Percentiles rank a stretch among this genome's conserved stretches.
Evolutionary conservation across 345 rosid genomes (phyloP).

Genomic region (Luvunga scandens): DNA sequence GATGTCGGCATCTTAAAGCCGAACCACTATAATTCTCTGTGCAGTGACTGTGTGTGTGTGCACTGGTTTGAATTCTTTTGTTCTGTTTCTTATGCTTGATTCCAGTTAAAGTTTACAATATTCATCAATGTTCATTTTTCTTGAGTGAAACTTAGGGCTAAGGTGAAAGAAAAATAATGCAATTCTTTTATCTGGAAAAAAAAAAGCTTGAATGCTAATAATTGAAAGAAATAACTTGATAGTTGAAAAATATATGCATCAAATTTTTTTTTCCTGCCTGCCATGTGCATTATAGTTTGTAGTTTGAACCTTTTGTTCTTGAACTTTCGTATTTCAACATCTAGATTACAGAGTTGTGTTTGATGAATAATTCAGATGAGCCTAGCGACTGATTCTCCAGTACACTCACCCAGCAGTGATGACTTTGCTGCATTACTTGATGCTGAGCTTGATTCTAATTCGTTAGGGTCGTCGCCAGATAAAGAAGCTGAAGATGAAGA

Average conservation of each 20-base stretch:
- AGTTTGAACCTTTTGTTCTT: neutral
- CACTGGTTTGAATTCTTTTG: no score
- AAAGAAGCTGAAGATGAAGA: constrained; percentile 30
- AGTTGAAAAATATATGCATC: neutral
- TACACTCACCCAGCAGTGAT: constrained; percentile 75
- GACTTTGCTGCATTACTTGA: constrained; percentile 77
- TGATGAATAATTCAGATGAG: constrained; percentile 55
- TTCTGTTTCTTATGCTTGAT: no score
- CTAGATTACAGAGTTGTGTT: neutral
- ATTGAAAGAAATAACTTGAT: neutral
- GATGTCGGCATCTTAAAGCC: no score
- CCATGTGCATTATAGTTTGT: neutral
- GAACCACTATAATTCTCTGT: no score
- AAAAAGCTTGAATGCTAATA: no score
- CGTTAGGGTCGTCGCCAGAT: constrained; percentile 34
- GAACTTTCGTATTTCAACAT: neutral
- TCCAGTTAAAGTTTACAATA: no score
- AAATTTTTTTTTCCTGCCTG: neutral
- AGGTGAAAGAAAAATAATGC: neutral
- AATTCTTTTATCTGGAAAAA: no score
- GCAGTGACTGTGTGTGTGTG: no score
- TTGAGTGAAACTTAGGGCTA: neutral
- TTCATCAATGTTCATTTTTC: neutral
- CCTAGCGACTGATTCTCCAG: constrained; percentile 68
- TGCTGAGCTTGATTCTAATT: constrained; percentile 39